phyloP scores from a whole-genome alignment of 352 stramenopile genomes.

The Globisporangium nodosum region DNA sequence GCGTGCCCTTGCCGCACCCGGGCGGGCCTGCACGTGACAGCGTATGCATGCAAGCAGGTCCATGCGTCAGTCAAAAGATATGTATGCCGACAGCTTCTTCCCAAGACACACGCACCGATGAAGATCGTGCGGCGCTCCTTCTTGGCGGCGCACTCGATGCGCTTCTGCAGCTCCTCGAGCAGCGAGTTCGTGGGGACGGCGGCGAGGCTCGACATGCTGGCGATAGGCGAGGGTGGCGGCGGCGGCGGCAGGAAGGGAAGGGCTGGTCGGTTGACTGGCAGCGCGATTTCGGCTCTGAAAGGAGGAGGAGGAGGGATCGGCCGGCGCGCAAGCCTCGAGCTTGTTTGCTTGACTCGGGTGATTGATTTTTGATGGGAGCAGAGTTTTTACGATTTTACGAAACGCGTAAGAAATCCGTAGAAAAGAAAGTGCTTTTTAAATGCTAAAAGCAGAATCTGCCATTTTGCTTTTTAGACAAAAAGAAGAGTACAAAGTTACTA shows the following conservation, averaged over 20 bases:
- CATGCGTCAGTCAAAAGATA: constrained; percentile 10
- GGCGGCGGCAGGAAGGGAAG: not conserved
- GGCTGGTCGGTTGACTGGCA: not conserved
- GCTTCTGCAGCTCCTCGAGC: constrained; percentile 89
- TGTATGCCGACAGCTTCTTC: not conserved
- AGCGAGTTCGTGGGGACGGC: constrained; percentile 79
- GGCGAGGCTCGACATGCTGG: constrained; percentile 56
- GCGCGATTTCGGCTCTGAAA: not conserved
- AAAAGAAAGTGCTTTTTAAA: too few relatives aligned
- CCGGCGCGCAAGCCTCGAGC: too few relatives aligned
- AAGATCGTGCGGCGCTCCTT: constrained; percentile 94
- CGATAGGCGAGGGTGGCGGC: not conserved
- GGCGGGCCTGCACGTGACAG: constrained; percentile 59
- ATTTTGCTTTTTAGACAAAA: too few relatives aligned
- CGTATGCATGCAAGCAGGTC: not conserved
- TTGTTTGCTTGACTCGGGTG: too few relatives aligned
- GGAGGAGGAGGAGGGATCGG: not conserved
- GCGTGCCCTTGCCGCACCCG: constrained; percentile 98
- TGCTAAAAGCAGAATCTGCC: too few relatives aligned
- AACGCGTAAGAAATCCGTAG: too few relatives aligned
- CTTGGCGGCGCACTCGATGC: constrained; percentile 89
- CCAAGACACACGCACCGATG: constrained; percentile 61
- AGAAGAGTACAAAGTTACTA: too few relatives aligned
- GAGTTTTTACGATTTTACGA: not conserved
- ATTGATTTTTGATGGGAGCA: too few relatives aligned